A percentile compares a stretch with the other conserved stretches of the same genome.
These are phyloP conservation scores for Fusarium albosuccineum DNA, from an alignment of 2,329 filamentous ascomycete species.

Conservation along the genomic window DNA sequence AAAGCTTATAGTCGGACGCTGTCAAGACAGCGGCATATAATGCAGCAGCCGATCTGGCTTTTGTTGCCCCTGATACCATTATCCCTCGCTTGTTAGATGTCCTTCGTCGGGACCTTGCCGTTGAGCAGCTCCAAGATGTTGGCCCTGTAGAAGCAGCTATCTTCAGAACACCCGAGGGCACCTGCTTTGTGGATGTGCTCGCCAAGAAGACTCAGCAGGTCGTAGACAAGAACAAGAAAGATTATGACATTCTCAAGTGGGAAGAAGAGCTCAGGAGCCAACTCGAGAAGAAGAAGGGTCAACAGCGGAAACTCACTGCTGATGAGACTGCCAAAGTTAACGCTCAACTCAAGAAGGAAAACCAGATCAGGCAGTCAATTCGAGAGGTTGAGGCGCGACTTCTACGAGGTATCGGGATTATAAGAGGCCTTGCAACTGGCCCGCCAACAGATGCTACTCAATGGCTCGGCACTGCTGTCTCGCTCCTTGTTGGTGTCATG, in stretches of 20 bases:
- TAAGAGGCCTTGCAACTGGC: constrained; percentile 83
- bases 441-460: constrained; percentile 89
- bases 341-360: constrained; percentile 89
- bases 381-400: constrained; percentile 77
- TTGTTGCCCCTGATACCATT: constrained; percentile 88
- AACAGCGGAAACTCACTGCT: constrained; percentile 88
- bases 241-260: constrained; percentile 97
- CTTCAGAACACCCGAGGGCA: constrained; percentile 89
- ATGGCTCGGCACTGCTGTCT: constrained; percentile 89
- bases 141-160: constrained; percentile 93
- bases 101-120: constrained; percentile 79
- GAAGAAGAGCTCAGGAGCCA: constrained; percentile 91
- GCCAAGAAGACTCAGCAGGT: constrained; percentile 80
- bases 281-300: constrained; percentile 92
- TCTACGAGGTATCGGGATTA: constrained; percentile 86
- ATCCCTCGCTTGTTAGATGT: constrained; percentile 81
- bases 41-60: constrained; percentile 90
- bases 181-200: constrained; percentile 89
- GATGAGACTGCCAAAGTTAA: constrained; percentile 94
- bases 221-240: constrained; percentile 89
- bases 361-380: constrained; percentile 81
- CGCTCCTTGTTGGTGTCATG: constrained; percentile 78
- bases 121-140: constrained; percentile 75
- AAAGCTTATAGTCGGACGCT: constrained; percentile 41
- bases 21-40: constrained; percentile 81